Evolutionary conservation across 805 yeast species (phyloP).

Genomic region (Sugiyamaella valdiviana): DNA sequence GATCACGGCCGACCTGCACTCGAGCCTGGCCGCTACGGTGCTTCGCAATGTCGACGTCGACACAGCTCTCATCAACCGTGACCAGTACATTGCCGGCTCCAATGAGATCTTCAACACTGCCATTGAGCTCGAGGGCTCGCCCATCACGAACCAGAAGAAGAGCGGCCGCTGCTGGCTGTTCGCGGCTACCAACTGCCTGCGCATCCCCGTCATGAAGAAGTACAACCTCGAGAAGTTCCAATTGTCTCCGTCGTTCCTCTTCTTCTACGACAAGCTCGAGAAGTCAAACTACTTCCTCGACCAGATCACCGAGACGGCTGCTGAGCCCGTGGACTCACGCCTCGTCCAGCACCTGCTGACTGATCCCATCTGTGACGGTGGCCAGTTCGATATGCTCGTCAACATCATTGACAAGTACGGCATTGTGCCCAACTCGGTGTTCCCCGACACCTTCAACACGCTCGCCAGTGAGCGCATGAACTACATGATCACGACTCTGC

Average conservation of each 20-base stretch:
- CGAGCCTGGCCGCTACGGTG: constrained; percentile 29
- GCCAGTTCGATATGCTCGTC: constrained; percentile 80
- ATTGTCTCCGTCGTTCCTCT: constrained; percentile 70
- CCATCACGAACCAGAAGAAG: constrained; percentile 65
- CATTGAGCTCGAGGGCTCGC: constrained; percentile 49
- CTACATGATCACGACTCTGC: constrained; percentile 55
- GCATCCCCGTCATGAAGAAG: constrained; percentile 55
- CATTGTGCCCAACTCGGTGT: constrained; percentile 63
- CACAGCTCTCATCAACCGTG: constrained; percentile 27
- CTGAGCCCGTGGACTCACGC: constrained; percentile 63
- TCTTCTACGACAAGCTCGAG: constrained; percentile 82
- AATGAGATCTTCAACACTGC: constrained; percentile 37
- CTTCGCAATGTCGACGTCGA: constrained; percentile 26
- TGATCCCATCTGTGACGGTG: constrained; percentile 76
- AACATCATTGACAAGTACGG: constrained; percentile 78
- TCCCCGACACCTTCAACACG: constrained; percentile 61
- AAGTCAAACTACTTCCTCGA: constrained; percentile 76
- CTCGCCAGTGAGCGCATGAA: constrained; percentile 50
- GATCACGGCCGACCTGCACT: constrained; percentile 23
- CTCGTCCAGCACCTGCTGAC: constrained; percentile 57
- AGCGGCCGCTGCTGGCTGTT: constrained; percentile 89
- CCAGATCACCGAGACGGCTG: constrained; percentile 62
- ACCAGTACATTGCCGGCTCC: constrained; percentile 17
- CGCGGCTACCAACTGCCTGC: constrained; percentile 70
- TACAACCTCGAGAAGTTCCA: constrained; percentile 63